Base-by-base conservation (phyloP, 2,329 filamentous ascomycete genomes). In the Colletotrichum plurivorum region DNA sequence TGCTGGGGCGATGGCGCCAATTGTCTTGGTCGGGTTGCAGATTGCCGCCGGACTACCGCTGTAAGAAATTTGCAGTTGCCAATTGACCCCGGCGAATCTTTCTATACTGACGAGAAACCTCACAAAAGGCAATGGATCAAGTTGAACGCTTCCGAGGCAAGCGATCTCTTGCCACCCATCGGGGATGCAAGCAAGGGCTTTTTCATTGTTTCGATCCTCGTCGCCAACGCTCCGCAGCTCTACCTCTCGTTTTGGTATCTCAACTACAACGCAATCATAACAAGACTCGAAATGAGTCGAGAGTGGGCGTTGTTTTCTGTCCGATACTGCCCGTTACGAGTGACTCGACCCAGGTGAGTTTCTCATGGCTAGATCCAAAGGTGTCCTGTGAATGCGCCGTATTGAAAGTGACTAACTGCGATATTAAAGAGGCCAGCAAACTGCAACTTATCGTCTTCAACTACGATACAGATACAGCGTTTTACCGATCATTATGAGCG, bases 241-340 rank as follows among this genome's bases (percentile, higher is more conserved):
- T 36, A 56, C 18, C 43, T 64, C 0, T 64, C 61, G 10, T 7
- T 57, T 0, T 64, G 52, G 49, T 64, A 58, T 31, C 52, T 64
- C 13, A 18, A n/a, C 0, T 64, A 57, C 0, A 64, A 64, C 1
- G n/a, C 43, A 2, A 5, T 58, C 0, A 48, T 64, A 1, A 57
- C 53, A 1, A 53, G 61, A 1, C 22, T 57, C 3, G 27, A 56
- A 25, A 48, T 57, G 0, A 18, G 25, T 2, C 5, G 8, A 1
- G 53, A 58, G 16, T 64, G 52, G 61, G 6, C 49, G 1, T 13
- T n/a, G 0, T 48, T 49, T 10, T 36, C 18, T 13, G 51, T 22
- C 0, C 12, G 13, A 3, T 64, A 56, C 46, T 27, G 27, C 3
- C 16, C 49, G 1, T 36, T 63, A 1, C 51, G 52, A 0, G 52